A percentile compares a stretch with the other conserved stretches of the same genome.
Conservation (phyloP, 441 rosid species). For the Erodium texanum region DNA sequence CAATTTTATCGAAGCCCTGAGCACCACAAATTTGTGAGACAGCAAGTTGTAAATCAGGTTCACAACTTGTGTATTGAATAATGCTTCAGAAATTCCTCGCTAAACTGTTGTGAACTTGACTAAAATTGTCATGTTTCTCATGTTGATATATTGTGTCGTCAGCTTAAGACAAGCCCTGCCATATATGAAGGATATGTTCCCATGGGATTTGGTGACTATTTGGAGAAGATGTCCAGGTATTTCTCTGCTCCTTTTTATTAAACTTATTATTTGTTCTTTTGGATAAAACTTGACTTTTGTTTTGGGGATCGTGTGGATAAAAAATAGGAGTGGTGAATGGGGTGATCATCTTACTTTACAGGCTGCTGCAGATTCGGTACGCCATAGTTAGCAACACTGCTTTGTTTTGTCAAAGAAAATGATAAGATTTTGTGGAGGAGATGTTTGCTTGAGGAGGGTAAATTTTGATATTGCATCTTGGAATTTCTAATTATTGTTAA, state of each 20-base stretch:
- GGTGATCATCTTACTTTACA: conserved; percentile 52
- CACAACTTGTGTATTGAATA: conserved; percentile 3
- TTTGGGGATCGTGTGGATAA: conserved; percentile 15
- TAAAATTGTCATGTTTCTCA: conserved; percentile 15
- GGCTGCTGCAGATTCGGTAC: conserved; percentile 53
- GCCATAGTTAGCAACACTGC: background rate
- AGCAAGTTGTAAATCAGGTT: conserved; percentile 41
- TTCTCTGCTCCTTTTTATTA: conserved; percentile 12
- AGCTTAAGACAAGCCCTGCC: conserved; percentile 39
- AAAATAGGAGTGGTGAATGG: conserved; percentile 47
- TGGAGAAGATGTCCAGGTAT: conserved; percentile 49
- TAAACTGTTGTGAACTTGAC: background rate
- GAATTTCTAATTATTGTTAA: conserved; percentile 16
- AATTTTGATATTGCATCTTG: background rate
- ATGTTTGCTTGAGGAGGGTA: background rate
- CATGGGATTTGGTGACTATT: conserved; percentile 40
- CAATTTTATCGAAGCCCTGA: conserved; percentile 38
- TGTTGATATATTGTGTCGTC: conserved; percentile 19
- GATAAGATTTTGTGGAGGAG: background rate
- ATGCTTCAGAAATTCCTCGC: conserved; percentile 1
- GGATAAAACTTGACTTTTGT: conserved; percentile 11
- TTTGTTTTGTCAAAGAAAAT: background rate
- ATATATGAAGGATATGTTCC: conserved; percentile 44
- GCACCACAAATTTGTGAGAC: conserved; percentile 43
- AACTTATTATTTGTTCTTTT: conserved; percentile 10